Percentiles rank a stretch among this genome's conserved stretches.
These are phyloP conservation scores for Penicillium sp. DNA, from an alignment of 2,329 filamentous ascomycete species.

Conservation along the genomic window DNA sequence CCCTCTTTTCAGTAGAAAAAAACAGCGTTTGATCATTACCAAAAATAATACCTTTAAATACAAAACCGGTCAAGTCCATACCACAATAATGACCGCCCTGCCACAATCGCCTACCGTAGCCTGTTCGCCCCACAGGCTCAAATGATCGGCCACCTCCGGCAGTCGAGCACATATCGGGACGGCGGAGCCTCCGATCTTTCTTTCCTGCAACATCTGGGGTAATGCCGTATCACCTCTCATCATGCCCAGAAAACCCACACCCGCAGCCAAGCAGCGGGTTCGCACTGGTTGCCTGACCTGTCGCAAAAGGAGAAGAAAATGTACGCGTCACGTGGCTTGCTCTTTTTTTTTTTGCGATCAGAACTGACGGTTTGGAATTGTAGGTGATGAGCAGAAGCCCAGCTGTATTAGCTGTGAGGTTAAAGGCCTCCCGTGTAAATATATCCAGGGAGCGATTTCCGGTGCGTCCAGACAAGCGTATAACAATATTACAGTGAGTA, in stretches of 20 bases:
- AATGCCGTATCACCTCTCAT: constrained; percentile 9
- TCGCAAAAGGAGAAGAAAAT: constrained; percentile 27
- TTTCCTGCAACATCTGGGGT: constrained; percentile 14
- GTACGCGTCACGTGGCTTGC: constrained; percentile 10
- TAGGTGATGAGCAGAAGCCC: constrained; percentile 28
- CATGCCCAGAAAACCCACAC: constrained; percentile 24
- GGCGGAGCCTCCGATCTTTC: constrained; percentile 18
- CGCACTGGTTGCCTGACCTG: constrained; percentile 27
- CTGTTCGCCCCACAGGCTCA: not conserved
- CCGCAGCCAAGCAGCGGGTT: constrained; percentile 26
- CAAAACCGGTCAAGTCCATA: too few relatives aligned
- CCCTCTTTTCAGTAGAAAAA: too few relatives aligned
- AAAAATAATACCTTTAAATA: too few relatives aligned
- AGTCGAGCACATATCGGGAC: constrained; percentile 7
- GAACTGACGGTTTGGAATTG: not conserved
- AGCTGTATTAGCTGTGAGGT: constrained; percentile 25
- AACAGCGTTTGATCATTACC: too few relatives aligned
- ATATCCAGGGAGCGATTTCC: constrained; percentile 9
- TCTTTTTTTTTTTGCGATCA: not conserved
- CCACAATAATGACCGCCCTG: too few relatives aligned
- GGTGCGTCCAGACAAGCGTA: constrained; percentile 12
- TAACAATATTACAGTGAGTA: constrained; percentile 19
- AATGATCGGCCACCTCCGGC: constrained; percentile 12
- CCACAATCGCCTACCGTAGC: not conserved
- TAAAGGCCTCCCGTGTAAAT: constrained; percentile 26